Conservation (phyloP, 768 basidiomycete species). For the Trametes maxima region DNA sequence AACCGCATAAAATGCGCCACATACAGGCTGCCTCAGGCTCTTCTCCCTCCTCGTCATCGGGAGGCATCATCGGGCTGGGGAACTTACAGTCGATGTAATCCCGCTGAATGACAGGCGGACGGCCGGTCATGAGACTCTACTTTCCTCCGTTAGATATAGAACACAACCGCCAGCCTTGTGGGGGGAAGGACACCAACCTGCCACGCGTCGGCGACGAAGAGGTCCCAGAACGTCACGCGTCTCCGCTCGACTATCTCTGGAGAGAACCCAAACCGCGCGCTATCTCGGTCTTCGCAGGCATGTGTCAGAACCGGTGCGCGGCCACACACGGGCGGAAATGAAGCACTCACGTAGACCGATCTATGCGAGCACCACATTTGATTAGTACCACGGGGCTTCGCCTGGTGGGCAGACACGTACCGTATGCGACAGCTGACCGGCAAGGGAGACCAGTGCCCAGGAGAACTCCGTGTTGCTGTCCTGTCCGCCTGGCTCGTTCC, state of each 20-base stretch:
- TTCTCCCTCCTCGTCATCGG: conserved; percentile 30
- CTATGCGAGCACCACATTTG: conserved; percentile 26
- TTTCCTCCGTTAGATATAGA: neutral
- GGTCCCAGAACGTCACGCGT: conserved; percentile 75
- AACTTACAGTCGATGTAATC: conserved; percentile 69
- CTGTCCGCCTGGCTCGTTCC: conserved; percentile 52
- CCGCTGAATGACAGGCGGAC: conserved; percentile 68
- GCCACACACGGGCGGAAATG: neutral
- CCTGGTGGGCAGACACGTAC: conserved; percentile 43
- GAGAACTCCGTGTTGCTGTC: conserved; percentile 55
- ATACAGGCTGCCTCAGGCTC: conserved; percentile 22
- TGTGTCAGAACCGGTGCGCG: neutral
- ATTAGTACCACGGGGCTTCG: neutral
- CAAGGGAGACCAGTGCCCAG: conserved; percentile 49
- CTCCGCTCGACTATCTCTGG: conserved; percentile 65
- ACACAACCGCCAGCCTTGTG: neutral
- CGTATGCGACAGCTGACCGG: conserved; percentile 60
- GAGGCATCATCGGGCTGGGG: conserved; percentile 39
- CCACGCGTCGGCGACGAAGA: conserved; percentile 74
- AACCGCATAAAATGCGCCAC: neutral
- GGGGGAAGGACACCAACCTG: conserved; percentile 49
- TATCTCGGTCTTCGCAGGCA: conserved; percentile 62
- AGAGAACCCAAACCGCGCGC: conserved; percentile 63
- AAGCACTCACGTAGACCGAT: conserved; percentile 45
- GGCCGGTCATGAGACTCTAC: conserved; percentile 69